Evolutionary conservation across 225 moss, liverwort and hornwort species (phyloP).

Genomic region (Antitrichia curtipendula): DNA sequence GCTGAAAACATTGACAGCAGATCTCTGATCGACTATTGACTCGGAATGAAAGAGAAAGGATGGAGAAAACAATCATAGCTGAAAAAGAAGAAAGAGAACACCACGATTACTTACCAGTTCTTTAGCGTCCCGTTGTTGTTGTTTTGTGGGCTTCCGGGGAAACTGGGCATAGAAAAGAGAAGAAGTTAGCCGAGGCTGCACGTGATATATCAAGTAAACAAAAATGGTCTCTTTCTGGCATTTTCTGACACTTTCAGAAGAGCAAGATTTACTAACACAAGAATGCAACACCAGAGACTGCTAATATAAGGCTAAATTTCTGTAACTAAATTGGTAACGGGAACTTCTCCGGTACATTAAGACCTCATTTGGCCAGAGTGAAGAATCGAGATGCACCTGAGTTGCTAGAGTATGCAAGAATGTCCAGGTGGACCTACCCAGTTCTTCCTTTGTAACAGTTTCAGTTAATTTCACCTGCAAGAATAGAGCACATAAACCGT

Average conservation of each 20-base stretch:
- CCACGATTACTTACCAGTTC: slow-evolving; percentile 33
- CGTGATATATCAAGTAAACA: neutral
- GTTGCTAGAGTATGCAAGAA: slow-evolving; percentile 91
- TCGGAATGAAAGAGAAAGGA: neutral
- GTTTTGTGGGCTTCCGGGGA: slow-evolving; percentile 73
- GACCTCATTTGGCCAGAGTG: neutral
- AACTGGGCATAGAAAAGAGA: slow-evolving; percentile 36
- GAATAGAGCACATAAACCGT: neutral
- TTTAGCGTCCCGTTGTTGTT: slow-evolving; percentile 79
- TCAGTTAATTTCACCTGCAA: slow-evolving; percentile 34
- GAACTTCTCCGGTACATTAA: neutral
- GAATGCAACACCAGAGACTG: neutral
- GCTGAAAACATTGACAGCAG: neutral
- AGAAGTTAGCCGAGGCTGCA: neutral
- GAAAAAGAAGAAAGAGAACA: neutral
- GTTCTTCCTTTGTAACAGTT: slow-evolving; percentile 74
- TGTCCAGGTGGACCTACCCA: slow-evolving; percentile 92
- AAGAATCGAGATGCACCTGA: slow-evolving; percentile 49
- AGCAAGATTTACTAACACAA: neutral
- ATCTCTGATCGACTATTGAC: neutral
- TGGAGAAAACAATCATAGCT: neutral
- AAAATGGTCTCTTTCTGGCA: neutral
- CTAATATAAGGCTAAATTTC: neutral
- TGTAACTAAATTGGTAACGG: neutral
- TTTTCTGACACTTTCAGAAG: neutral